A percentile compares a stretch with the other conserved stretches of the same genome.
Evolutionary conservation across 192 early-diverging fungal species (phyloP).

Genomic region (Linnemannia exigua): DNA sequence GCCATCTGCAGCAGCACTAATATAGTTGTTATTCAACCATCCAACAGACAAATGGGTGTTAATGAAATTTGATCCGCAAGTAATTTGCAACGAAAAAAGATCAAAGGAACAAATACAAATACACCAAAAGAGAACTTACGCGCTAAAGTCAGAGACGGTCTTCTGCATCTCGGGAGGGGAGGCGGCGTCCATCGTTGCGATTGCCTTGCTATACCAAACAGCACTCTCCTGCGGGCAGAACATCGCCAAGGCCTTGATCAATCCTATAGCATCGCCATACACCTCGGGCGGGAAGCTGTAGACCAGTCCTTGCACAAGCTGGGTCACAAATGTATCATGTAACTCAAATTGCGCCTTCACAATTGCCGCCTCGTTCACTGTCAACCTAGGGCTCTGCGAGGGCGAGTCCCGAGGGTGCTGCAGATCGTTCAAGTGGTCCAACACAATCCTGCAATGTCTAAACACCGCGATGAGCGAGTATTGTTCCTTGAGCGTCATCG

Average conservation of each 20-base stretch:
- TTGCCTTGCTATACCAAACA: constrained; percentile 63
- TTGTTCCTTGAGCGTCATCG: constrained; percentile 67
- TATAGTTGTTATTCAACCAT: constrained; percentile 1
- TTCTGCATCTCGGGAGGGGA: constrained; percentile 63
- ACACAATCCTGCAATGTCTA: constrained; percentile 60
- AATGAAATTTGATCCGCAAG: too few relatives aligned
- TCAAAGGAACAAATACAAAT: too few relatives aligned
- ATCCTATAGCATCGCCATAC: constrained; percentile 66
- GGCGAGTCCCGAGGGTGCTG: constrained; percentile 18
- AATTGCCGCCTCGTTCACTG: constrained; percentile 46
- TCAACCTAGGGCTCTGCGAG: constrained; percentile 11
- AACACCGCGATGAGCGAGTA: constrained; percentile 66
- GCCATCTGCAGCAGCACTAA: constrained; percentile 65
- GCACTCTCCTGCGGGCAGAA: constrained; percentile 61
- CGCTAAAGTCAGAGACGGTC: constrained; percentile 67
- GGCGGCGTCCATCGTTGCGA: constrained; percentile 61
- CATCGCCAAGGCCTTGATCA: constrained; percentile 62
- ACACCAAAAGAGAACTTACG: constrained; percentile 61
- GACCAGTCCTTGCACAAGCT: constrained; percentile 69
- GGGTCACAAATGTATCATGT: constrained; percentile 61
- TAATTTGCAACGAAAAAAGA: too few relatives aligned
- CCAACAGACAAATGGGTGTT: too few relatives aligned
- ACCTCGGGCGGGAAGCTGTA: constrained; percentile 69
- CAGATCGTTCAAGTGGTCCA: constrained; percentile 52
- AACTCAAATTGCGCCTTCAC: constrained; percentile 58